A percentile compares a stretch with the other conserved stretches of the same genome.
Conservation (phyloP, 2,329 filamentous ascomycete species). For the Calonectria ilicicola region DNA sequence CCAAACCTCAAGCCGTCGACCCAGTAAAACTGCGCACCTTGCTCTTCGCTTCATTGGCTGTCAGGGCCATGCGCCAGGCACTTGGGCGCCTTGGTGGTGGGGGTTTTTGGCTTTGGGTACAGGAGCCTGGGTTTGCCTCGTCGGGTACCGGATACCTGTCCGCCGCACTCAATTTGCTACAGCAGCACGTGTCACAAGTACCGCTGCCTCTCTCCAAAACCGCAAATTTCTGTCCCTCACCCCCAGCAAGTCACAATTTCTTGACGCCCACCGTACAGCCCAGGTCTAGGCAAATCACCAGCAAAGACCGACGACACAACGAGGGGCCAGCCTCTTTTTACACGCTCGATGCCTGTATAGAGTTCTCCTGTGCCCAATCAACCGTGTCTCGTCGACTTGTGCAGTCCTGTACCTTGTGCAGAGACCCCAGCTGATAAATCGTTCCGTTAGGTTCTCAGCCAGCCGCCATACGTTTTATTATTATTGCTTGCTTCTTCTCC, state of each 20-base stretch:
- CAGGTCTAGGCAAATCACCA: constrained; percentile 23
- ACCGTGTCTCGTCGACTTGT: constrained; percentile 1
- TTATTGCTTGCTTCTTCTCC: constrained; percentile 17
- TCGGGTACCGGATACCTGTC: constrained; percentile 32
- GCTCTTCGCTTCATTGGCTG: constrained; percentile 40
- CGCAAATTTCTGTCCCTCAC: constrained; percentile 32
- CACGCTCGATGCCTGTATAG: constrained; percentile 12
- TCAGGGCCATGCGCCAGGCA: constrained; percentile 22
- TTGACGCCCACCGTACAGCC: constrained; percentile 19
- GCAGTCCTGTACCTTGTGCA: constrained; percentile 1
- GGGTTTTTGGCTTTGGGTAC: constrained; percentile 26
- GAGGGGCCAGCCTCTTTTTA: constrained; percentile 17
- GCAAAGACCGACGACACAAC: neutral
- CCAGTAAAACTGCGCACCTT: constrained; percentile 32
- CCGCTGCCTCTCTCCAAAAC: constrained; percentile 10
- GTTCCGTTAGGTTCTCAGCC: constrained; percentile 8
- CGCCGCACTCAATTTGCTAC: constrained; percentile 2
- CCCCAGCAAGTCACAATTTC: constrained; percentile 38
- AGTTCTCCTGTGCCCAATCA: constrained; percentile 1
- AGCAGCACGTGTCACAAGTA: constrained; percentile 21
- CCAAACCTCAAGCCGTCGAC: constrained; percentile 22
- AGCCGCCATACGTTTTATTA: constrained; percentile 9
- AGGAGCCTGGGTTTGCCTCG: constrained; percentile 19
- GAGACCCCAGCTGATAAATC: constrained; percentile 15
- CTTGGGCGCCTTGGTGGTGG: constrained; percentile 29